phyloP scores from a whole-genome alignment of 2,329 filamentous ascomycete genomes.

The Sarocladium kiliense region DNA sequence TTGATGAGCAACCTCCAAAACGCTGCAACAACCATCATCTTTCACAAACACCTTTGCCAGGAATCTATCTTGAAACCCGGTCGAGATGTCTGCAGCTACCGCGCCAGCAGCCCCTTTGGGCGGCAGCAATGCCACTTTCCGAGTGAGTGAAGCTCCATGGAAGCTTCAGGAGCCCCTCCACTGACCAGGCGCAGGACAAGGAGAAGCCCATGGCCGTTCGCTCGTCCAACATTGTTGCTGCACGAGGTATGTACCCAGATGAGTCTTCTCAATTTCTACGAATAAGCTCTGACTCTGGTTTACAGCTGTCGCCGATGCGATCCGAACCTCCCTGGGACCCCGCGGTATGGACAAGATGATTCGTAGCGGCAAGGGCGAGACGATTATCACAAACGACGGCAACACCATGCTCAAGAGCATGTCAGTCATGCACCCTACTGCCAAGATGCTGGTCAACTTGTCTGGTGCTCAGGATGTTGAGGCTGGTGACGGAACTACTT shows the following conservation, averaged over 20 bases:
- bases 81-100: constrained; percentile 38
- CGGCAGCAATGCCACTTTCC: constrained; percentile 50
- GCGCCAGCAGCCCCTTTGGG: constrained; percentile 23
- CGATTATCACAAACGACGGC: constrained; percentile 98
- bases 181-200: constrained; percentile 59
- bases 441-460: constrained; percentile 97
- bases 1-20: constrained; percentile 16
- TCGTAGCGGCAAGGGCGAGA: constrained; percentile 91
- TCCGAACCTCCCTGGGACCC: constrained; percentile 91
- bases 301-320: constrained; percentile 90
- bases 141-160: constrained; percentile 36
- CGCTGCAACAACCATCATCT: constrained; percentile 20
- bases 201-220: constrained; percentile 98
- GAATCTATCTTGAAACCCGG: constrained; percentile 7
- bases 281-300: constrained; percentile 13
- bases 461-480: constrained; percentile 97
- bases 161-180: constrained; percentile 30
- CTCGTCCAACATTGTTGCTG: constrained; percentile 93
- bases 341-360: constrained; percentile 99
- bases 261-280: neutral
- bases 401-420: constrained; percentile 99
- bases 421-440: constrained; percentile 98
- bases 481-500: constrained; percentile 96
- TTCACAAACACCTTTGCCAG: neutral
- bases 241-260: constrained; percentile 64